These are phyloP conservation scores for Exophiala xenobiotica DNA, from an alignment of 2,329 filamentous ascomycete species.

Conservation along the genomic window DNA sequence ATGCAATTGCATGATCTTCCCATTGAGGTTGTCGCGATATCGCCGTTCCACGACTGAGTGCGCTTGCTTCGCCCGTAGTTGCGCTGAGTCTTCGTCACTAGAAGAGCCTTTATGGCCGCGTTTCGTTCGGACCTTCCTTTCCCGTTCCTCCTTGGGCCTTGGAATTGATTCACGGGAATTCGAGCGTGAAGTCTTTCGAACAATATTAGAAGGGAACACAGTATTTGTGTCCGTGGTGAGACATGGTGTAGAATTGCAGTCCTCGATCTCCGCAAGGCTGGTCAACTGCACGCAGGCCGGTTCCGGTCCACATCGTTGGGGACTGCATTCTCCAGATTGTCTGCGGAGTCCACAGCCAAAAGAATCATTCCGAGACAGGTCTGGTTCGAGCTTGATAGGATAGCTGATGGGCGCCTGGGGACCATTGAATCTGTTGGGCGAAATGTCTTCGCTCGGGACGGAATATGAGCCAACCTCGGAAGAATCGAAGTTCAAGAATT, in stretches of 20 bases:
- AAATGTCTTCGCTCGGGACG: slow-evolving; percentile 10
- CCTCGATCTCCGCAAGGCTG: slow-evolving; percentile 21
- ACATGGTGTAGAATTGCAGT: slow-evolving; percentile 15
- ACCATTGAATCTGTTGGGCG: slow-evolving; percentile 4
- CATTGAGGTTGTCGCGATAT: slow-evolving; percentile 31
- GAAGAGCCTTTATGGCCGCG: slow-evolving; percentile 16
- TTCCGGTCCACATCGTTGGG: slow-evolving; percentile 11
- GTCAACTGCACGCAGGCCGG: slow-evolving; percentile 17
- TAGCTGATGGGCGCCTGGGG: slow-evolving; percentile 11
- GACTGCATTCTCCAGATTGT: not conserved
- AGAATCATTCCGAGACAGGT: slow-evolving; percentile 6
- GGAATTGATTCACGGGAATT: not conserved
- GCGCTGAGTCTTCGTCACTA: slow-evolving; percentile 20
- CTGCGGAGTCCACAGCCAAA: not conserved
- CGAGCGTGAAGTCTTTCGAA: not conserved
- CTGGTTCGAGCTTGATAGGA: slow-evolving; percentile 18
- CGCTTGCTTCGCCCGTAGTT: slow-evolving; percentile 26
- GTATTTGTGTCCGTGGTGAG: not conserved
- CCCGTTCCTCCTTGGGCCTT: slow-evolving; percentile 5
- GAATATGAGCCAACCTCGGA: slow-evolving; percentile 15
- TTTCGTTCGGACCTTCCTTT: slow-evolving; percentile 17
- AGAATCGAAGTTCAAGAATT: slow-evolving; percentile 24
- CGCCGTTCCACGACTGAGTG: slow-evolving; percentile 29
- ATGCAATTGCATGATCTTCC: slow-evolving; percentile 30
- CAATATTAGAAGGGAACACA: not conserved